These are phyloP conservation scores for Eurotiales sp. DNA, from an alignment of 2,329 filamentous ascomycete species.

Conservation along the genomic window DNA sequence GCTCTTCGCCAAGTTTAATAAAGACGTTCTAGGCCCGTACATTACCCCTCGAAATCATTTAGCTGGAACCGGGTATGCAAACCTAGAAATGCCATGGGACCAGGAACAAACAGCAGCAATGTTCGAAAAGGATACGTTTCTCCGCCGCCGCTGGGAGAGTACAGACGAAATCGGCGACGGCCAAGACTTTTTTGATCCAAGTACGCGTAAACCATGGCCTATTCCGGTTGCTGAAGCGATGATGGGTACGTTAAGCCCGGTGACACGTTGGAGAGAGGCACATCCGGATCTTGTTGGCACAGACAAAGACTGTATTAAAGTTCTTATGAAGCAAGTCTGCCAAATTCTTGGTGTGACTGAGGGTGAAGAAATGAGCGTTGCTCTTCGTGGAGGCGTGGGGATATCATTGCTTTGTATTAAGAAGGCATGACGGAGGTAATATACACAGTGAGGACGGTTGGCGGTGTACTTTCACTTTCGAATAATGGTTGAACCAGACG, in stretches of 20 bases:
- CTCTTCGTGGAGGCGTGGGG: neutral
- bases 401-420: constrained; percentile 1
- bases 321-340: neutral
- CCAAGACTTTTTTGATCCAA: neutral
- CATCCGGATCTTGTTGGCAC: constrained; percentile 1
- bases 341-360: neutral
- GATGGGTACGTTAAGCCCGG: neutral
- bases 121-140: neutral
- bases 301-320: neutral
- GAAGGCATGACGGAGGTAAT: neutral
- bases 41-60: neutral
- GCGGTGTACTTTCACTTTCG: too few species aligned
- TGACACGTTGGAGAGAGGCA: constrained; percentile 2
- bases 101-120: neutral
- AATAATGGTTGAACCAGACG: too few species aligned
- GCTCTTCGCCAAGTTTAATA: neutral
- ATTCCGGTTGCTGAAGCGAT: neutral
- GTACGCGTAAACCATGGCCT: neutral
- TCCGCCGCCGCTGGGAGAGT: neutral
- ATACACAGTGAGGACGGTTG: too few species aligned
- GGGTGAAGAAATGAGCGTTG: neutral
- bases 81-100: constrained; percentile 3
- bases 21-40: neutral
- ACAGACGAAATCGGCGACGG: neutral
- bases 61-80: neutral